Base-by-base conservation (phyloP, 2,329 filamentous ascomycete genomes). In the Alternaria postmessia region DNA sequence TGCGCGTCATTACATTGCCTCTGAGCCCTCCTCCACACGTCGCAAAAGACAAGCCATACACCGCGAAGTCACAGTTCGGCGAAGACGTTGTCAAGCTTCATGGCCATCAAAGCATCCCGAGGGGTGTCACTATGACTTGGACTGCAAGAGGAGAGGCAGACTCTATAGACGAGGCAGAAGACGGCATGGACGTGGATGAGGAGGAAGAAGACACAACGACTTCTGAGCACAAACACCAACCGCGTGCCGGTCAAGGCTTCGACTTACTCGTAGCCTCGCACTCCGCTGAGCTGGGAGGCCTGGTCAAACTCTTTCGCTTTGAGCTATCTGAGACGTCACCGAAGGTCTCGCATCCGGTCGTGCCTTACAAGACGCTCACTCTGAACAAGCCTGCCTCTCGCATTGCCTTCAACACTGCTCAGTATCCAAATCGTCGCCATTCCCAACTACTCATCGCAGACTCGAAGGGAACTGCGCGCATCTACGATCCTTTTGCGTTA, bases 371-470 rank as follows among this genome's bases (percentile, higher is more conserved):
- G 63, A 81, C 81, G 28, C 76, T 83, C 8, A 78, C 81, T 53
- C 76, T 88, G 20, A 79, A 81, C 14, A 80, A 81, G 7, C 83
- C 84, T 14, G 82, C 85, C 26, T 80, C 81, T 54, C 82, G 78
- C 5, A 78, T 88, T 44, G 72, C 79, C 2, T 88, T 88, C 78
- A 87, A 83, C 59, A 81, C 84, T 14, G 82, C 83, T 7, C 73
- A 81, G 39, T 84, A 83, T 64, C 84, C 86, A 5, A 83, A 83
- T 24, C 73, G 77, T 26, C 81, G 84, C 12, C 85, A 87, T 71
- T 82, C 84, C 0, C 82, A 84, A 44, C 72, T 89, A 11, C 79
- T 89, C 8, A 77, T 89, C 7, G 80, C 83, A 2, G 86, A 88
- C 57, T 72, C 80, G 2, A 81, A 79, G n/a, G 86, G 87, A 6